Percentiles rank a stretch among this genome's conserved stretches.
Conservation (phyloP, 2,329 filamentous ascomycete genomes). For the Ophiocordyceps camponoti-leonardi region DNA sequence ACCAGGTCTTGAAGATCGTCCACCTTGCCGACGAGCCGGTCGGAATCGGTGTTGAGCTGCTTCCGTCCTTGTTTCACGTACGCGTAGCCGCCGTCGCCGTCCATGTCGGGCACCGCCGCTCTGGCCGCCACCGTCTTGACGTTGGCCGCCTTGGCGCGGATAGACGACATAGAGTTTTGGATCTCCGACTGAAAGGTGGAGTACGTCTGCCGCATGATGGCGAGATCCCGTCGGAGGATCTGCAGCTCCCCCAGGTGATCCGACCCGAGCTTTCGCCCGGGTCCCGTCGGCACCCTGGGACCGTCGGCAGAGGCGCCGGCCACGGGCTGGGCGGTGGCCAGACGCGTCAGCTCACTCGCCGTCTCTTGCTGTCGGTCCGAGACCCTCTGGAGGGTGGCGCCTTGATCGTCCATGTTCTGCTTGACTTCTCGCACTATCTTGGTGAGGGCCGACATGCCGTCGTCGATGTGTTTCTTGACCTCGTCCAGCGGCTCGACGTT, state of each 20-base stretch:
- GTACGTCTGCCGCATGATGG: conserved; percentile 84
- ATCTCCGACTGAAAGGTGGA: conserved; percentile 81
- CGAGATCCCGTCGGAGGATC: conserved; percentile 69
- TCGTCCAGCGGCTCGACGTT: conserved; percentile 91
- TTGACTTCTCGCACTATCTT: conserved; percentile 75
- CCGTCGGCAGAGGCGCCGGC: conserved; percentile 16
- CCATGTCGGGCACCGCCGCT: conserved; percentile 50
- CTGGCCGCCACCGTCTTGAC: conserved; percentile 64
- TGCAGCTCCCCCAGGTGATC: conserved; percentile 64
- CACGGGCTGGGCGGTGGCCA: conserved; percentile 28
- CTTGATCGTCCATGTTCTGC: conserved; percentile 69
- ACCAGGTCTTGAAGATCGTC: conserved; percentile 96
- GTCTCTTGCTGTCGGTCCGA: conserved; percentile 83
- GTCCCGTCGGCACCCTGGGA: conserved; percentile 13
- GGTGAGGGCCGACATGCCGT: conserved; percentile 66
- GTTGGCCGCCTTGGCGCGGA: conserved; percentile 64
- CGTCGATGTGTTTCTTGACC: conserved; percentile 90
- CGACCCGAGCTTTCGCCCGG: conserved; percentile 29
- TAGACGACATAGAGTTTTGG: conserved; percentile 66
- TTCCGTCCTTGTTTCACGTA: conserved; percentile 84
- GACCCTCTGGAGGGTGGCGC: conserved; percentile 65
- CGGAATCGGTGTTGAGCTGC: conserved; percentile 69
- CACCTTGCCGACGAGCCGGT: conserved; percentile 77
- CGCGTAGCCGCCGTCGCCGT: conserved; percentile 63
- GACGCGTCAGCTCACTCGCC: conserved; percentile 63